Base-by-base conservation (phyloP, 371 early-diverging fungal species). In the Mucor racemosus region DNA sequence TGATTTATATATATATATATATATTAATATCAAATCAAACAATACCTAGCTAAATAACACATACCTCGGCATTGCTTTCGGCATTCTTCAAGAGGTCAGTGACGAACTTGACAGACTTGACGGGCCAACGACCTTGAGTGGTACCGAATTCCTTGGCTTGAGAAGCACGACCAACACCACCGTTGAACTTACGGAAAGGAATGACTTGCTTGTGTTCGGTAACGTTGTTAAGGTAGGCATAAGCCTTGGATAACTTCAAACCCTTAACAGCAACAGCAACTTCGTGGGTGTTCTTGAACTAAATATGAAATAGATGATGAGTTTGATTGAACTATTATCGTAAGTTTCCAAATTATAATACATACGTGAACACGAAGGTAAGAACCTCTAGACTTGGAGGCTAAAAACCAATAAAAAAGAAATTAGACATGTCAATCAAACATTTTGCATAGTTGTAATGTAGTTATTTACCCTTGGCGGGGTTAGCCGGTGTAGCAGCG, bases 111-210 rank as follows among this genome's bases (percentile, higher is more conserved):
- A 89, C 93, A 75, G 91, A 91, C 95, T 99, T 99, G 80, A 85
- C 93, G 84, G 99, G 99, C 99, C 99, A 99, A 84, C 99, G 96
- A 77, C 94, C 99, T 86, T 94, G 94, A 72, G 97, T 91, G 68
- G 91, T 89, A 72, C 92, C 91, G 86, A 93, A 96, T 67, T 90
- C 93, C 90, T 97, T 97, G 76, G 96, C 99, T 89, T 99, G 99
- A 58, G 97, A 93, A 72, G 95, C 94, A 74, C 99, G 97, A 72
- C 99, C 99, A 70, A 97, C 93, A 87, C 99, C 99, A 72, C 99
- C 96, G 86, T 92, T 89, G 91, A 95, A 99, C 76, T 96, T 92
- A 70, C 96, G 92, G 96, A 99, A 97, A 64, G 99, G 99, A 69
- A 99, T 92, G 81, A 93, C 93, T 86, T 95, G 97, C 91, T 98